Evolutionary conservation across 306 rosid species (phyloP).

Genomic region (Abrus precatorius): DNA sequence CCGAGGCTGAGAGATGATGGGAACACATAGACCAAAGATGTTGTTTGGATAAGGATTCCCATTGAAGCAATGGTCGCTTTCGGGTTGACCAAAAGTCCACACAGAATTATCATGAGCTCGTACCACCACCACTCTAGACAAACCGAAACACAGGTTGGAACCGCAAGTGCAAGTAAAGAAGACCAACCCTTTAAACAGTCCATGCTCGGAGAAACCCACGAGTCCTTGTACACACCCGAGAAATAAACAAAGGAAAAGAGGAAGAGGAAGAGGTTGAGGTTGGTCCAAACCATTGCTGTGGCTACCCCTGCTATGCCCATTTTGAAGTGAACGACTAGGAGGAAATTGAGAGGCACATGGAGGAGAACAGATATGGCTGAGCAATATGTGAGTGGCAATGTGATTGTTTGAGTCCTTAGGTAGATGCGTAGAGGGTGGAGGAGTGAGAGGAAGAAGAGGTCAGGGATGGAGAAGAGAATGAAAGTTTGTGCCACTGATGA

Average conservation of each 20-base stretch:
- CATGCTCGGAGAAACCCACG: slow-evolving; percentile 81
- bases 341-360: slow-evolving; percentile 85
- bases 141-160: slow-evolving; percentile 93
- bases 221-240: slow-evolving; percentile 79
- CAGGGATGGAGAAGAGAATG: slow-evolving; percentile 83
- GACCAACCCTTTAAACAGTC: slow-evolving; percentile 90
- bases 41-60: slow-evolving; percentile 95
- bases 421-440: slow-evolving; percentile 91
- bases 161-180: slow-evolving; percentile 67
- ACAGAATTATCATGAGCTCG: slow-evolving; percentile 86
- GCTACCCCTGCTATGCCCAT: slow-evolving; percentile 93
- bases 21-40: slow-evolving; percentile 84
- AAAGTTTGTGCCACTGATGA: slow-evolving; percentile 84
- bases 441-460: slow-evolving; percentile 85
- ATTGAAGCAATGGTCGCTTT: slow-evolving; percentile 86
- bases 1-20: slow-evolving; percentile 89
- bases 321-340: slow-evolving; percentile 67
- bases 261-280: slow-evolving; percentile 71
- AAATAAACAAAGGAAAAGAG: slow-evolving; percentile 70
- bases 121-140: slow-evolving; percentile 99
- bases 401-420: slow-evolving; percentile 81
- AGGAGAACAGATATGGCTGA: slow-evolving; percentile 82
- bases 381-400: slow-evolving; percentile 79
- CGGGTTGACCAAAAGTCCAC: slow-evolving; percentile 82
- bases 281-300: slow-evolving; percentile 82